Base-by-base conservation (phyloP, 345 rosid genomes). In the Durio zibethinus region DNA sequence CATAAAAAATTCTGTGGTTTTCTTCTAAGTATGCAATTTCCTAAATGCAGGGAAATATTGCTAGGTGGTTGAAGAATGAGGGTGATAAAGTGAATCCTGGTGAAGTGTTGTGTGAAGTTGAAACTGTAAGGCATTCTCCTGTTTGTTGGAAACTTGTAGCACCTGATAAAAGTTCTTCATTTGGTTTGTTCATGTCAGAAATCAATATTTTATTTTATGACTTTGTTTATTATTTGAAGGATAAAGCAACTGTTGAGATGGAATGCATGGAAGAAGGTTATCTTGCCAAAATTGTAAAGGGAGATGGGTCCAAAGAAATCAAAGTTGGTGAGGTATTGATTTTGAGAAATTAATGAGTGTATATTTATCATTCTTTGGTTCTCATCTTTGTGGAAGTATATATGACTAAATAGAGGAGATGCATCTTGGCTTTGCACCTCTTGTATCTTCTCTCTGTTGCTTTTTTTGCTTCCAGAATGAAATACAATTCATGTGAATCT, bases 221-320 rank as follows among this genome's bases (percentile, higher is more conserved):
- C 52, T 64, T 38, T 29, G 33, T 27, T 66, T 69, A 31, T 74
- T 80, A 45, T 74, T 80, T 31, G 48, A 76, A 95, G 98, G 99
- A 95, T 78, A 95, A 95, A 86, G 97, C 98, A 65, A 95, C 99
- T 2, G 97, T 93, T 47, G 97, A 95, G 89, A 90, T 95, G 99
- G 99, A 95, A 85, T 90, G 98, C 85, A 95, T 95, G 99, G 99
- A 95, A 80, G 99, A 95, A 78, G 99, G 99, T 57, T 96, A 81
- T 78, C 98, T 96, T 69, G 98, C 98, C 76, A 96, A 91, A 90
- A 96, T 96, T 80, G 43, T 93, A 78, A 87, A 90, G 79, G 93
- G 86, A 63, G 99, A 93, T 25, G 99, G 97, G n/a, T 73, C 97
- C 50, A 93, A 91, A 83, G 97, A 88, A 85, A 92, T 96, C 80